Conservation (phyloP, 768 basidiomycete genomes). For the Mycena filopes region DNA sequence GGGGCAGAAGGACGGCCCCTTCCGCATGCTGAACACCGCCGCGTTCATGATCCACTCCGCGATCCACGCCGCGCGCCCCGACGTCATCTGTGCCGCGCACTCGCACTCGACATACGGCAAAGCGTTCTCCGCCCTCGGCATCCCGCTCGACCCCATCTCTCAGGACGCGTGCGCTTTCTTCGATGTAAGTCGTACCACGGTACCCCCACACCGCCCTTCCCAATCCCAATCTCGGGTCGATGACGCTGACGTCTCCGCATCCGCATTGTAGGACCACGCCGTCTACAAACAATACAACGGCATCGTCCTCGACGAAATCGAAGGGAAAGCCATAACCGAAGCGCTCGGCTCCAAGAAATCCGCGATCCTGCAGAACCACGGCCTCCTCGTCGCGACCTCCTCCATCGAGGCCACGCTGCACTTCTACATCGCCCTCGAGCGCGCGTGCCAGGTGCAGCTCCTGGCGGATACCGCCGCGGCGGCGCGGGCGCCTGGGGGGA, state of each 20-base stretch:
- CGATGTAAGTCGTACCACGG: conserved; percentile 32
- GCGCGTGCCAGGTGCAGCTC: conserved; percentile 58
- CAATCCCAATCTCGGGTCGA: neutral
- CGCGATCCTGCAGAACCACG: conserved; percentile 56
- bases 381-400: conserved; percentile 50
- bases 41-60: conserved; percentile 53
- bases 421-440: conserved; percentile 55
- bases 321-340: conserved; percentile 56
- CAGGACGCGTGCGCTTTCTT: conserved; percentile 59
- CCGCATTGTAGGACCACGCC: conserved; percentile 45
- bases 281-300: conserved; percentile 60
- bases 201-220: too few species aligned
- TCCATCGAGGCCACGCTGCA: conserved; percentile 57
- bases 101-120: conserved; percentile 62
- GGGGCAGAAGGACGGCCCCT: conserved; percentile 27
- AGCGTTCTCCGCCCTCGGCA: conserved; percentile 59
- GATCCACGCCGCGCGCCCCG: conserved; percentile 57
- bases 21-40: conserved; percentile 43
- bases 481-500: conserved; percentile 30
- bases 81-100: conserved; percentile 58
- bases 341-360: conserved; percentile 54
- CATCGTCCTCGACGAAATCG: conserved; percentile 56
- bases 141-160: conserved; percentile 52
- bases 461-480: conserved; percentile 51
- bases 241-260: neutral